Evolutionary conservation across 2,329 filamentous ascomycete species (phyloP).

Genomic region (Colletotrichum tanaceti): DNA sequence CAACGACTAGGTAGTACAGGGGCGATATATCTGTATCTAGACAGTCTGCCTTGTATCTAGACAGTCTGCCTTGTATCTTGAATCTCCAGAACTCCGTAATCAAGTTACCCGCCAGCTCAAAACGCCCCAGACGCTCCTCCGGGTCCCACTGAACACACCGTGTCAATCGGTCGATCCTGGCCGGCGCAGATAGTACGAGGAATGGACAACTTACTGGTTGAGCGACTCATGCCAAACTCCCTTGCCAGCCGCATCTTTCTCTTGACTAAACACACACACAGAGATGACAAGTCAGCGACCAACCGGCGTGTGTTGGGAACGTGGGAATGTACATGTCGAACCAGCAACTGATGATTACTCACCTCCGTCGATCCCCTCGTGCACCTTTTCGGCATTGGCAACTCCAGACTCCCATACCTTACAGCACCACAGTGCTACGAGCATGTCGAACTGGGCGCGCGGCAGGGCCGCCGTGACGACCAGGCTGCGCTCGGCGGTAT

Average conservation of each 20-base stretch:
- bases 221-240: conserved; percentile 7
- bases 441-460: conserved; percentile 13
- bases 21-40: neutral
- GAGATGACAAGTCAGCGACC: conserved; percentile 1
- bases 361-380: conserved; percentile 26
- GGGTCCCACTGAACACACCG: neutral
- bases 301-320: too few relatives aligned
- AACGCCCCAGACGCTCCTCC: conserved; percentile 5
- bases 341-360: neutral
- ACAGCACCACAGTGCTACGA: conserved; percentile 23
- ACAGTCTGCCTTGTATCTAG: too few relatives aligned
- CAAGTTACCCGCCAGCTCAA: conserved; percentile 10
- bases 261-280: conserved; percentile 7
- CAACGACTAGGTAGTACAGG: neutral
- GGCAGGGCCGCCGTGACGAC: conserved; percentile 7
- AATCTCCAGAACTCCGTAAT: conserved; percentile 1
- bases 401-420: conserved; percentile 22
- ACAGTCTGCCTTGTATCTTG: conserved; percentile 1
- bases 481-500: conserved; percentile 13
- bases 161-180: neutral
- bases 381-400: conserved; percentile 24
- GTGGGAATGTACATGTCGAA: neutral
- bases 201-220: conserved; percentile 3
- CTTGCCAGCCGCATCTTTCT: conserved; percentile 24
- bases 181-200: neutral